Base-by-base conservation (phyloP, 2,329 filamentous ascomycete species). In the Colletotrichum caudatum region DNA sequence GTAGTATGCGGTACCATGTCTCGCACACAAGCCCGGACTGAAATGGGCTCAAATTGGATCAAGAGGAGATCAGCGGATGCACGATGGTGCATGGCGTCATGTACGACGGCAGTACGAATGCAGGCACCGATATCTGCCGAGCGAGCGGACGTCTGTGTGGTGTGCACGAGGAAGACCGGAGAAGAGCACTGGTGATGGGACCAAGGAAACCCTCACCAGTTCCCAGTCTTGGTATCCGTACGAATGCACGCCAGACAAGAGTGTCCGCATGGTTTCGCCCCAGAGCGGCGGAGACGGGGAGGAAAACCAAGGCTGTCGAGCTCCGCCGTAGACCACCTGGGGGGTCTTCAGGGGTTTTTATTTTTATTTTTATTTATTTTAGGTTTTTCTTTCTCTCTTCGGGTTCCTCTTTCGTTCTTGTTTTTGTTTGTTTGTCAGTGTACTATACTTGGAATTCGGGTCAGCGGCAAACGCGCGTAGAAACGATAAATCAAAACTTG, bases 91-190 rank as follows among this genome's bases (percentile, higher is more conserved):
- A 71, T 63, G 68, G 68, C 64, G 64, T 68, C 68, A 71, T 71
- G 68, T 71, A 71, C 57, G 64, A 66, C 48, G 57, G 41, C 44
- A n/a, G 18, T 58, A 41, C 35, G 63, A 53, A 71, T 68, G 68
- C 68, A 71, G 68, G 68, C 68, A 71, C 68, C 68, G 64, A 71
- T 68, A 64, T 58, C 63, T 70, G 64, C 53, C 51, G 58, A 53
- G 18, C 18, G 5, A 1, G 0, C 35, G 64, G 63, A 58, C 26
- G 18, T 67, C n/a, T n/a, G n/a, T n/a, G n/a, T n/a, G n/a, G 64
- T 67, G 20, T 11, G 44, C 64, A 57, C 50, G 62, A 48, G 23
- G 35, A 18, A n/a, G 44, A 60, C 66, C 63, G 57, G 39, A 57
- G 64, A 29, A 46, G 44, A 46, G 44, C 8, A n/a, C n/a, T 9